These are phyloP conservation scores for Paecilomyces sp. DNA, from an alignment of 2,329 filamentous ascomycete genomes.

Conservation along the genomic window DNA sequence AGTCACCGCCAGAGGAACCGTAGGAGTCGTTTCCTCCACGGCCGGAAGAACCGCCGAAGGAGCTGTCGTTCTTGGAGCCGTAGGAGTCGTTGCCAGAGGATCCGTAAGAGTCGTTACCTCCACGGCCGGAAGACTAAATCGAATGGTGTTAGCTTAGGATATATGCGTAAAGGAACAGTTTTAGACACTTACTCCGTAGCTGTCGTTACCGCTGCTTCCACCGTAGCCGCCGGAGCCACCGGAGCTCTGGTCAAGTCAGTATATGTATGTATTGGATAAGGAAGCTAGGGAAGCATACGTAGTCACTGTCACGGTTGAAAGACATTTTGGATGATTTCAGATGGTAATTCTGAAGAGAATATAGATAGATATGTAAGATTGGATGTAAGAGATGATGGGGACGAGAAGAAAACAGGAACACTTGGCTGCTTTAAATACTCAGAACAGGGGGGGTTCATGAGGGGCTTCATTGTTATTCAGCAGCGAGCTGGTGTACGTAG, in stretches of 20 bases:
- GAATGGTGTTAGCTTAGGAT: not conserved
- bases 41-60: not conserved
- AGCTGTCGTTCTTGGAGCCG: not conserved
- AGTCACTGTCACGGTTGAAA: conserved; percentile 8
- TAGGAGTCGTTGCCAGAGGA: not conserved
- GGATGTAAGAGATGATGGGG: not conserved
- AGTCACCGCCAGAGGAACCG: not conserved
- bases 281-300: conserved; percentile 7
- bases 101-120: not conserved
- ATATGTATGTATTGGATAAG: conserved; percentile 3
- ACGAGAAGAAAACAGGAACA: not conserved
- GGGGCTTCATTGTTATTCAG: not conserved
- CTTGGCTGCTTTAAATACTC: not conserved
- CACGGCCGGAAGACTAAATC: not conserved
- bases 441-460: not conserved
- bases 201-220: conserved; percentile 7
- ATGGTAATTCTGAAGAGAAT: not conserved
- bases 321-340: conserved; percentile 8
- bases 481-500: not conserved
- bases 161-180: not conserved
- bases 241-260: conserved; percentile 8
- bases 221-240: conserved; percentile 12
- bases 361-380: not conserved
- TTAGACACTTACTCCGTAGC: conserved; percentile 10
- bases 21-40: not conserved